phyloP scores from a whole-genome alignment of 768 basidiomycete species.

The Astraeus odoratus region DNA sequence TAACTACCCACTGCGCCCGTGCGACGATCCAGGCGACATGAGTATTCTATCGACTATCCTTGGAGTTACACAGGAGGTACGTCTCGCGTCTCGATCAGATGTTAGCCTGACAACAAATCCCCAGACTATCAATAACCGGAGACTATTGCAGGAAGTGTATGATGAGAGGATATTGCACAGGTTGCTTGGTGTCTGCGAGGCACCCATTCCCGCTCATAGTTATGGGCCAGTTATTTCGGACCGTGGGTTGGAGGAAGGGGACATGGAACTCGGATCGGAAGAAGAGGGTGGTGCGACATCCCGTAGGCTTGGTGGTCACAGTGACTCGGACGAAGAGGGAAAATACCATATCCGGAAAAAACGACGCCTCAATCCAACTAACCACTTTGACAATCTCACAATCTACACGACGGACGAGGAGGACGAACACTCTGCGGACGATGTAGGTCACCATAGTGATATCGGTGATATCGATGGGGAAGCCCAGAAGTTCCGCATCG shows the following conservation, averaged over 20 bases:
- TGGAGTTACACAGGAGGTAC: conserved; percentile 78
- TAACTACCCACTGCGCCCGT: conserved; percentile 36
- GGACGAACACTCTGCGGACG: conserved; percentile 28
- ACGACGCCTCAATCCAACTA: conserved; percentile 35
- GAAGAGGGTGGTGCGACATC: conserved; percentile 21
- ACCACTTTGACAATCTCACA: conserved; percentile 30
- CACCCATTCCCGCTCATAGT: conserved; percentile 10
- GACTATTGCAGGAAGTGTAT: conserved; percentile 63
- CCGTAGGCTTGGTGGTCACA: conserved; percentile 5
- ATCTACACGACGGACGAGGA: conserved; percentile 50
- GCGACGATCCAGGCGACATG: conserved; percentile 52
- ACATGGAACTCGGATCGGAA: conserved; percentile 25
- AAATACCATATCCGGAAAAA: conserved; percentile 48
- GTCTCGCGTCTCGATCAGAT: conserved; percentile 11
- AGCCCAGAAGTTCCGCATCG: neutral
- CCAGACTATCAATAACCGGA: conserved; percentile 71
- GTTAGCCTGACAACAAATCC: conserved; percentile 3
- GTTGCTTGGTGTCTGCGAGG: conserved; percentile 40
- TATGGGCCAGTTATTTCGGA: conserved; percentile 20
- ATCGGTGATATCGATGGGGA: no score
- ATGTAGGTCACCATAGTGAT: conserved; percentile 24
- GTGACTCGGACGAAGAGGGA: conserved; percentile 46
- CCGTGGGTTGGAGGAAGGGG: conserved; percentile 36
- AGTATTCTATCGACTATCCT: conserved; percentile 77
- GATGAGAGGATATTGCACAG: conserved; percentile 51